Base-by-base conservation (phyloP, 2,329 filamentous ascomycete species). In the Didymella arachidicola region DNA sequence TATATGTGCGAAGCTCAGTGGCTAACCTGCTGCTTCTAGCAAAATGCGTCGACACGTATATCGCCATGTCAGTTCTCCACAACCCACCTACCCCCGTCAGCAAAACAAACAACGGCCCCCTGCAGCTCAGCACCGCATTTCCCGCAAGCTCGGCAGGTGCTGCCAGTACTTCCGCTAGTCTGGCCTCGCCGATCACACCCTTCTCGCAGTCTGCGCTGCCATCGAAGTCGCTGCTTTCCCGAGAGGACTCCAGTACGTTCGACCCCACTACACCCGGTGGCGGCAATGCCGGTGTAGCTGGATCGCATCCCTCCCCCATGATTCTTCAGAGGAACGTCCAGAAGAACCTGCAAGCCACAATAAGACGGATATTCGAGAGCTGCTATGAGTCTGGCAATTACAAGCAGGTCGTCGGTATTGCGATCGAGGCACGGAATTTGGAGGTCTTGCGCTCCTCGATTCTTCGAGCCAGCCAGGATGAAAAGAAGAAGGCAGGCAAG, bases 21-120 rank as follows among this genome's bases (percentile, higher is more conserved):
- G 64, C 66, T 66, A 55, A 69, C 59, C 54, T 57, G 52, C 18
- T 53, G 54, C 46, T 55, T 60, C 26, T 60, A 87, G 86, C 94
- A 60, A 97, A 96, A 85, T 99, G 95, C 75, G 88, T 99, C 73
- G 95, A 99, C 79, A 96, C 96, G 66, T 99, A 97, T 81, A 97
- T 99, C 73, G 89, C 92, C 59, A 85, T 93, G 51, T 89, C 87
- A 49, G 86, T 86, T 59, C 81, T 86, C 75, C 81, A 83, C 76
- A 83, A 83, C 80, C 79, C 83, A 61, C 75, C 85, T 64, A 71
- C 81, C 52, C 79, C 79, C 36, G 76, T 82, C 34, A 81, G 79
- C 60, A 81, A 77, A 59, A 79, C 78, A 56, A 81, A 76, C 61
- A 79, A 83, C 61, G 76, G 79, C 41, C 82, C 89, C 34, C 86